phyloP scores from a whole-genome alignment of 257 asterid species.

The Vinca minor region DNA sequence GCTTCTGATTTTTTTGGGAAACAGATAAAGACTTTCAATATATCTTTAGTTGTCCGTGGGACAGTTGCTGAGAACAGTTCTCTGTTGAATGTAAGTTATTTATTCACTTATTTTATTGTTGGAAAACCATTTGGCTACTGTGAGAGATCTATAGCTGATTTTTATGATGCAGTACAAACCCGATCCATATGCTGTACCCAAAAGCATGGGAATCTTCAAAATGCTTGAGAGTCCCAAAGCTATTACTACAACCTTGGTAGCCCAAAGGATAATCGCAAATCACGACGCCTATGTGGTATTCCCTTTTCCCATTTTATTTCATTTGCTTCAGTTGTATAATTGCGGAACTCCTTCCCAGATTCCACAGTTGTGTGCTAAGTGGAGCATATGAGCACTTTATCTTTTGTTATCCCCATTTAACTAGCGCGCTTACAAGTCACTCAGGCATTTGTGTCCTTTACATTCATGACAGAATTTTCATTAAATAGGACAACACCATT shows the following conservation, averaged over 20 bases:
- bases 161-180: constrained; percentile 44
- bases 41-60: constrained; percentile 82
- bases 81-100: constrained; percentile 42
- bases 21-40: constrained; percentile 66
- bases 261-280: constrained; percentile 77
- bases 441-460: too few relatives aligned
- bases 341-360: too few relatives aligned
- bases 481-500: background rate
- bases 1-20: background rate
- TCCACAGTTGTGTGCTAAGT: too few relatives aligned
- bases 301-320: background rate
- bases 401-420: background rate
- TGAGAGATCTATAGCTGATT: background rate
- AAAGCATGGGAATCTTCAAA: constrained; percentile 65
- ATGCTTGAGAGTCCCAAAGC: constrained; percentile 66
- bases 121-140: background rate
- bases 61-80: constrained; percentile 60
- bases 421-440: background rate
- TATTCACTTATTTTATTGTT: background rate
- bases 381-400: background rate
- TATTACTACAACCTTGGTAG: constrained; percentile 70
- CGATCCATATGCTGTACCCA: constrained; percentile 74
- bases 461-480: background rate
- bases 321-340: background rate
- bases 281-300: constrained; percentile 68